Conservation (phyloP, 345 rosid genomes). For the Pugionium cornutum region DNA sequence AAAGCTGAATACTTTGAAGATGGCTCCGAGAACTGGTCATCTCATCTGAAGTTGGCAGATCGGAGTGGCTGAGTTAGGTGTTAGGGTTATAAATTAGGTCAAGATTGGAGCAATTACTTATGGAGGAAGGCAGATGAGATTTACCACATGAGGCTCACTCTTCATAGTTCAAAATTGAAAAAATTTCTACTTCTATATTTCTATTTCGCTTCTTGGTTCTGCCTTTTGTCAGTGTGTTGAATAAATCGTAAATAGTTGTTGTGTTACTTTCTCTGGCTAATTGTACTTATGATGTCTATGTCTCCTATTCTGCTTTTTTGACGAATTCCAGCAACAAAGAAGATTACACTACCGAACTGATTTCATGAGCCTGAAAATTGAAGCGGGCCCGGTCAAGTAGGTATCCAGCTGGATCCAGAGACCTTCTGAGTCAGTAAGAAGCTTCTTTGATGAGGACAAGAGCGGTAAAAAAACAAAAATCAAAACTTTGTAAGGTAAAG, state of each 20-base stretch:
- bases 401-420: slow-evolving; percentile 40
- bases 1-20: slow-evolving; percentile 24
- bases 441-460: slow-evolving; percentile 16
- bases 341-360: neutral
- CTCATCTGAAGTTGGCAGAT: slow-evolving; percentile 49
- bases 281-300: no score
- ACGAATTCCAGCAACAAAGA: neutral
- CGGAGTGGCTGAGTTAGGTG: neutral
- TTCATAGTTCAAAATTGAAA: neutral
- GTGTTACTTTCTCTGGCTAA: no score
- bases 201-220: neutral
- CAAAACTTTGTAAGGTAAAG: neutral
- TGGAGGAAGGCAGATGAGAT: slow-evolving; percentile 5
- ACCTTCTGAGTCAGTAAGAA: slow-evolving; percentile 35
- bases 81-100: slow-evolving; percentile 11
- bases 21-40: neutral
- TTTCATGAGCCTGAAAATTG: neutral
- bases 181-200: neutral
- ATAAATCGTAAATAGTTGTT: neutral
- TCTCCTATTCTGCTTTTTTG: neutral
- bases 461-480: slow-evolving; percentile 28
- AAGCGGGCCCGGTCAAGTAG: slow-evolving; percentile 23
- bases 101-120: slow-evolving; percentile 6
- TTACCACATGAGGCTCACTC: neutral
- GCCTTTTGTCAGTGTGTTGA: neutral